Evolutionary conservation across 1,284 basidiomycete genomes (phyloP), one percentile per base, ranked within the genome.

Genomic region (Ceratobasidium sp.): DNA sequence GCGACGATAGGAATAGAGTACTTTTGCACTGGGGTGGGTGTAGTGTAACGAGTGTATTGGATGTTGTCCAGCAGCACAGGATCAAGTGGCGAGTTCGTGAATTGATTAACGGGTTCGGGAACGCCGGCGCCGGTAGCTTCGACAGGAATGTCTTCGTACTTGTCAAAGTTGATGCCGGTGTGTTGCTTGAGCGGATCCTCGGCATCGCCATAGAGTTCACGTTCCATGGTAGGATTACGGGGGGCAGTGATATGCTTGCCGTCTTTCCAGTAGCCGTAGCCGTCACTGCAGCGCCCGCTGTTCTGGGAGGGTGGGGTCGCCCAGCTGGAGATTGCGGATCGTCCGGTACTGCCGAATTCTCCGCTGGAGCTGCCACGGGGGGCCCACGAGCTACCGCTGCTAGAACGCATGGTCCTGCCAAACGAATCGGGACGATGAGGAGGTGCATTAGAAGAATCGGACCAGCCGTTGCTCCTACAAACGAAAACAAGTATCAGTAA

Each of bases 151-250:
- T 99, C 97, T 84, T 98, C 97, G 84, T 99, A 99, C 86, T 98
- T 98, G 88, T 99, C 98, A 83, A 99, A 99, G 88, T 99, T 99
- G 88, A 99, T 99, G 80, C 98, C 98, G 67, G 97, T 98, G 82
- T 95, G 92, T 84, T 97, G 93, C 82, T 90, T 92, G 76, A 89
- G 89, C 19, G 91, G 91, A 84, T 99, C 98, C 76, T 90, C 88
- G 54, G 89, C 88, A 79, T 98, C 96, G 71, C 98, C 98, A 82
- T 93, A 99, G 57, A 99, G 92, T 83, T 99, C 97, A 86, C 95
- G 96, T 87, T 99, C 97, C 79, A 96, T 88, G 81, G 95, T 92
- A 82, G 88, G 85, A 87, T 97, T 98, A 82, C 91, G 90, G 43
- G 89, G 86, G 68, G 95, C 97, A 22, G 91, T 86, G 76, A 96